Conservation (phyloP, 306 rosid species). For the Crataegus laevigata region DNA sequence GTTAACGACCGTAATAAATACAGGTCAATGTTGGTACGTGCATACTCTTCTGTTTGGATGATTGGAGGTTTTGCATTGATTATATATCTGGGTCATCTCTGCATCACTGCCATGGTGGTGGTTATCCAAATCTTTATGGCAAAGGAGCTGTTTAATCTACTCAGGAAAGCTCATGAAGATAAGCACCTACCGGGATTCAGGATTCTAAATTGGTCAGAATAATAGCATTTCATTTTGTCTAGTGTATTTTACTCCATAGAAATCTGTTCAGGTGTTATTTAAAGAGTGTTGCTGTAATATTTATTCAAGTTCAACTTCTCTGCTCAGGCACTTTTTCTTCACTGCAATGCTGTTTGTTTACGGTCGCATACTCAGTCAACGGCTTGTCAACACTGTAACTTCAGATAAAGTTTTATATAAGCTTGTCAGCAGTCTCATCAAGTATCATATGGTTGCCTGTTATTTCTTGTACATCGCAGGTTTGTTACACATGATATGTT, state of each 20-base stretch:
- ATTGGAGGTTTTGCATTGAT: conserved; percentile 79
- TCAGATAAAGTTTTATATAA: conserved; percentile 64
- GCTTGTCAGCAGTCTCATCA: conserved; percentile 74
- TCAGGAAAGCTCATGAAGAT: conserved; percentile 86
- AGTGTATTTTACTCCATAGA: conserved; percentile 16
- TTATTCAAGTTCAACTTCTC: conserved; percentile 16
- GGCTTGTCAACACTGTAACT: conserved; percentile 80
- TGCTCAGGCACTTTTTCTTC: conserved; percentile 92
- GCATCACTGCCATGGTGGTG: conserved; percentile 83
- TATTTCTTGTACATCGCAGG: conserved; percentile 85
- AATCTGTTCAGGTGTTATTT: background rate
- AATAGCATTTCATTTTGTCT: conserved; percentile 8
- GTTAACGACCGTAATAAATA: conserved; percentile 80
- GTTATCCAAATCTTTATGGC: conserved; percentile 99
- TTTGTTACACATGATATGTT: conserved; percentile 16
- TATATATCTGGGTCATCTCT: conserved; percentile 90
- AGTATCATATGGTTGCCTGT: conserved; percentile 93
- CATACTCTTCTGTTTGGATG: conserved; percentile 91
- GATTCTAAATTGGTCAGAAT: conserved; percentile 73
- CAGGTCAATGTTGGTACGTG: conserved; percentile 79
- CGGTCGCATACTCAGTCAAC: conserved; percentile 92
- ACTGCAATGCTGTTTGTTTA: conserved; percentile 95
- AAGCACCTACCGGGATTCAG: conserved; percentile 92
- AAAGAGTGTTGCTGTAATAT: background rate
- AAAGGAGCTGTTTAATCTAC: conserved; percentile 79